Evolutionary conservation across 345 rosid genomes (phyloP), one percentile per base, ranked within the genome.

Genomic region (Populus alba): DNA sequence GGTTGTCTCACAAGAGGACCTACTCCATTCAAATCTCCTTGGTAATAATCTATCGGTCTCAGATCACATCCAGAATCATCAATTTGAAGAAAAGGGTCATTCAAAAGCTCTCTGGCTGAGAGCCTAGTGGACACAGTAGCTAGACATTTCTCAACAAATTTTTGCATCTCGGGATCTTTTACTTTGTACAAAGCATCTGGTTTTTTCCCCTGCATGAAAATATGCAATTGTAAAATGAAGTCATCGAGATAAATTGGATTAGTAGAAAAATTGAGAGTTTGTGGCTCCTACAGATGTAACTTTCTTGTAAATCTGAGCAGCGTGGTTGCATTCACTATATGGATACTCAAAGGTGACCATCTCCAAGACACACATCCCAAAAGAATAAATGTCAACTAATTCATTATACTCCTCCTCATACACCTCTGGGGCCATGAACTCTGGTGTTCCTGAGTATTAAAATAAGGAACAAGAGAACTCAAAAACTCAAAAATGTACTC

Each of bases 381-480:
- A 97, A 2, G 99, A 90, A 79, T 97, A 97, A 78, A 92, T 91
- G 79, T 97, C 99, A 27, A 97, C 98, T 51, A 97, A 78, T 81
- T 97, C 98, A 81, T 97, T 92, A 71, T 97, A 97, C 0, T 92
- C 98, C 86, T 97, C 99, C 81, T 92, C 92, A 45, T 92, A 97
- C 27, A 97, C 93, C 86, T 97, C 99, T n/a, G 99, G 99, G 75
- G 99, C 99, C 99, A 97, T 97, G 77, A 97, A 97, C 87, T 97
- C 99, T 25, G 97, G 98, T 33, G 99, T 97, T 68, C 99, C 98
- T 97, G 89, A 25, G 65, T 23, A 66, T 73, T 35, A 77, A 63
- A 78, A 35, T 38, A 70, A 51, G 68, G 45, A 33, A 23, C 13
- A 68, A 17, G 2, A 15, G 25, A 55, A 27, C 23, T 23, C n/a